Evolutionary conservation across 1,284 basidiomycete species (phyloP).

Genomic region (Salmacisia buchloeana): DNA sequence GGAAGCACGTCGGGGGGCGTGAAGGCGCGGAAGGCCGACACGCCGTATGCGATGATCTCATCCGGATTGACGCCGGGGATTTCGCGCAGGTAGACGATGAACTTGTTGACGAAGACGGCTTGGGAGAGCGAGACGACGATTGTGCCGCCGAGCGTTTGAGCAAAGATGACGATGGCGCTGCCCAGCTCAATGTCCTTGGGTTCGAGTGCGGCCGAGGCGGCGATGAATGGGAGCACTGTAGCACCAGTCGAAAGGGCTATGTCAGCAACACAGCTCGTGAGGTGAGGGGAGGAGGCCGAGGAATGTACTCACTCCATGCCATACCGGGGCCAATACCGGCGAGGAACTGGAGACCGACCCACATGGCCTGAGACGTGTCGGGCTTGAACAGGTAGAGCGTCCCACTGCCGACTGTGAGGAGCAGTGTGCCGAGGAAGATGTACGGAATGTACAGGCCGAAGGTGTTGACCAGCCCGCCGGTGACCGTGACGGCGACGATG

Average conservation of each 20-base stretch:
- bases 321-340: conserved; percentile 25
- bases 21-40: conserved; percentile 22
- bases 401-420: conserved; percentile 21
- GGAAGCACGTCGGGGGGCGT: conserved; percentile 16
- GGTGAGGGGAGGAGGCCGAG: background rate
- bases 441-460: conserved; percentile 33
- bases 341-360: conserved; percentile 26
- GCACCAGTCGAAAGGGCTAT: too few relatives aligned
- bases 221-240: conserved; percentile 29
- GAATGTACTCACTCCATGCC: conserved; percentile 13
- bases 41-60: conserved; percentile 21
- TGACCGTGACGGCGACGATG: conserved; percentile 33
- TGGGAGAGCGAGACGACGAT: conserved; percentile 25
- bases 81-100: conserved; percentile 15
- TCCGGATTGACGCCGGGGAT: conserved; percentile 19
- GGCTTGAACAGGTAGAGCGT: conserved; percentile 21
- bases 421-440: conserved; percentile 22
- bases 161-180: conserved; percentile 28
- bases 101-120: conserved; percentile 31
- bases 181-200: conserved; percentile 26
- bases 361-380: conserved; percentile 18
- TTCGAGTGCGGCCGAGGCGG: conserved; percentile 20
- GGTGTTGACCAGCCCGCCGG: conserved; percentile 28
- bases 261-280: too few relatives aligned
- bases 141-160: conserved; percentile 27